Conservation (phyloP, 257 asterid species). For the Solanum virginianum region DNA sequence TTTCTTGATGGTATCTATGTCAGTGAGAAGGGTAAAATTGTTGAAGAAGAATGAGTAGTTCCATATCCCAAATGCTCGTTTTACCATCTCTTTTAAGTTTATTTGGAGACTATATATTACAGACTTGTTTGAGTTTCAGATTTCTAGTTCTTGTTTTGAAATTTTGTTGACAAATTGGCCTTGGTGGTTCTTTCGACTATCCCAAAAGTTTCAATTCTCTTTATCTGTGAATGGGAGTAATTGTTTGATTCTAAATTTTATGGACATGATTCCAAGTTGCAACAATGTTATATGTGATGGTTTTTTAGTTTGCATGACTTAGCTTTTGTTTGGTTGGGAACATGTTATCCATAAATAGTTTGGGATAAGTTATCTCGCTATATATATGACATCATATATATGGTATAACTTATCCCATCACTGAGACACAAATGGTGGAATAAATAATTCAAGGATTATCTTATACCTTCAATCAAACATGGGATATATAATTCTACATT, state of each 20-base stretch:
- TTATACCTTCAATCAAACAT: no score
- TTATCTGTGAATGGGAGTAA: background rate
- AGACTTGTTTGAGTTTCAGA: background rate
- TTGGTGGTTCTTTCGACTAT: background rate
- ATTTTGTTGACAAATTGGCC: background rate
- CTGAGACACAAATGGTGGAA: no score
- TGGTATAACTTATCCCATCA: no score
- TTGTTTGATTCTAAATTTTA: background rate
- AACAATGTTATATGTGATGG: background rate
- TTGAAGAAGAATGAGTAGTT: background rate
- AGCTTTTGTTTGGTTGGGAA: no score
- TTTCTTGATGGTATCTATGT: slow-evolving; percentile 2
- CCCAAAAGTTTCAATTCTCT: background rate
- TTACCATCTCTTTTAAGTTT: background rate
- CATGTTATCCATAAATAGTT: no score
- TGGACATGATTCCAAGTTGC: background rate
- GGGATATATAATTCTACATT: no score
- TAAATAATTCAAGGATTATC: no score
- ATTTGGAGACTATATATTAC: background rate
- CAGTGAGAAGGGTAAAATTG: slow-evolving; percentile 1
- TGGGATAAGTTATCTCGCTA: no score
- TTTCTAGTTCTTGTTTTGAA: background rate
- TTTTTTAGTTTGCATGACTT: background rate
- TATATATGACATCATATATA: no score
- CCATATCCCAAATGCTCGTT: background rate